Conservation (phyloP, 2,329 filamentous ascomycete genomes). For the Verticillium tricorpus region DNA sequence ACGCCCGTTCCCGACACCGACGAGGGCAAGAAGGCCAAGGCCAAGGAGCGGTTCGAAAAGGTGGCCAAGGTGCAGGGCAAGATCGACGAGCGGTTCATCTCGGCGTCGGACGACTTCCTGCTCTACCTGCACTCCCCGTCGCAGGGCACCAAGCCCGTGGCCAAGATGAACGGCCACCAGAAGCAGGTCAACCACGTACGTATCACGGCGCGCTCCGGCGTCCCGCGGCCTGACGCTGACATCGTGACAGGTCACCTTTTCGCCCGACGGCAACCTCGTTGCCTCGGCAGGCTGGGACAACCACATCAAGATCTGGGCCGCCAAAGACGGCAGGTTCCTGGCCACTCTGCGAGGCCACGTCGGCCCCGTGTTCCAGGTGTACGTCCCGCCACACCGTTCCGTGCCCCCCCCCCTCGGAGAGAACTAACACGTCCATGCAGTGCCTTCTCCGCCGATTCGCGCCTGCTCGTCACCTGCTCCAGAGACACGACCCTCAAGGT, state of each 20-base stretch:
- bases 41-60: constrained; percentile 78
- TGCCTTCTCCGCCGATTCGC: constrained; percentile 85
- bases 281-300: constrained; percentile 92
- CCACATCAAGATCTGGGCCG: constrained; percentile 88
- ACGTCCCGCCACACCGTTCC: neutral
- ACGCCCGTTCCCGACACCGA: constrained; percentile 61
- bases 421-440: constrained; percentile 22
- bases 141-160: constrained; percentile 73
- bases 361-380: constrained; percentile 67
- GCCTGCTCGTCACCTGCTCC: constrained; percentile 80
- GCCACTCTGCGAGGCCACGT: constrained; percentile 78
- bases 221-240: neutral
- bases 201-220: neutral
- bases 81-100: constrained; percentile 79
- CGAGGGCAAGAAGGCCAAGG: constrained; percentile 68
- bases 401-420: neutral
- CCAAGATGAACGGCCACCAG: constrained; percentile 88
- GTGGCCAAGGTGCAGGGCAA: constrained; percentile 73
- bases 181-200: constrained; percentile 86
- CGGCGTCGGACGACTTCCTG: constrained; percentile 91
- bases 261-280: constrained; percentile 81
- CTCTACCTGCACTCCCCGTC: constrained; percentile 93
- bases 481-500: constrained; percentile 94
- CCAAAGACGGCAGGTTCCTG: constrained; percentile 43
- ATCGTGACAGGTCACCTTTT: constrained; percentile 61